Evolutionary conservation across 768 basidiomycete species (phyloP), one percentile per base, ranked within the genome.

Genomic region (Pisolithus albus): DNA sequence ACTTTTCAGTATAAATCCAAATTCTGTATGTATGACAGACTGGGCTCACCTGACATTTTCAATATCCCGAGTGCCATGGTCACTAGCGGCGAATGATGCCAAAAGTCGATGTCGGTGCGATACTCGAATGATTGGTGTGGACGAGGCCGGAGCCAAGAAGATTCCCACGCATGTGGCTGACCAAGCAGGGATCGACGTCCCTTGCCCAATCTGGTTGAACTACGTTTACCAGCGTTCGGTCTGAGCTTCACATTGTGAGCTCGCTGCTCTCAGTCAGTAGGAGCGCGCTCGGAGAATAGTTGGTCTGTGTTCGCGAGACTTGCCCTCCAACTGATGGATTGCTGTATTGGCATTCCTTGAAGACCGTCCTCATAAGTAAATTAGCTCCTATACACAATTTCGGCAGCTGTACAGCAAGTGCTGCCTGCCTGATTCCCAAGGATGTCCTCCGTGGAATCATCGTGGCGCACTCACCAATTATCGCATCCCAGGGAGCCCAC

Each of bases 21-120:
- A 15, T 4, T 34, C 38, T 6, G 13, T 19, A 23, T 23, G 21
- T 23, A 1, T 38, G 1, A 21, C 26, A 3, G 36, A 16, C 36
- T 28, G 7, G 34, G 54, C 61, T 48, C 34, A 75, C 75, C 63
- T 55, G 69, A 61, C 49, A 64, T 58, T 54, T 64, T 70, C 39
- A 76, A 61, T 7, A 64, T 52, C 57, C 63, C 59, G 59, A 81
- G 72, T 59, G 80, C 77, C 81, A 83, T 81, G 64, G 59, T 63
- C 57, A 64, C 65, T 32, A 19, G 32, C 46, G 21, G 21, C 21
- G 21, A 23, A 23, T 23, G 21, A 23, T 23, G 21, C 21, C 4
- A 23, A 23, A 23, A 23, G 21, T 23, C 21, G 26, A 26, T 26
- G 26, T 26, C 6, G 26, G 39, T 21, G 7, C 16, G 39, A 40